Percentiles rank a stretch among this genome's conserved stretches.
Conservation (phyloP, 176 grass and related monocot genomes). For the Bromus sterilis region DNA sequence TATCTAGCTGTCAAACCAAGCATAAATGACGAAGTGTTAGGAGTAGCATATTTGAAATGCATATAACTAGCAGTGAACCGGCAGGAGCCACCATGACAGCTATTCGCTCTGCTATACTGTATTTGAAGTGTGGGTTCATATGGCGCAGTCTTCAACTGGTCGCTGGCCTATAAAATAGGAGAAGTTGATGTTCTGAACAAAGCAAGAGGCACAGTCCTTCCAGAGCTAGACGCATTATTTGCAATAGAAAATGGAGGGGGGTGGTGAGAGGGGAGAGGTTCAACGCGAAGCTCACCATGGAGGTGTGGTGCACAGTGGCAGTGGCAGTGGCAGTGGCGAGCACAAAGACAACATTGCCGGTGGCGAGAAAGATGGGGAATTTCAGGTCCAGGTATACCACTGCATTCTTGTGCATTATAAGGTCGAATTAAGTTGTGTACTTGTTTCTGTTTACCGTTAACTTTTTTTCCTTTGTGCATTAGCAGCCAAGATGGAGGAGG, state of each 20-base stretch:
- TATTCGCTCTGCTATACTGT: not conserved
- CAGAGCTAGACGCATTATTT: not conserved
- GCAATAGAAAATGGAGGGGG: not conserved
- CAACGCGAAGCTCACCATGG: constrained; percentile 17
- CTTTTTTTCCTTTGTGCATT: not conserved
- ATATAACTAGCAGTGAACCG: not conserved
- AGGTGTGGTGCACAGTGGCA: constrained; percentile 5
- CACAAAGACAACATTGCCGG: not conserved
- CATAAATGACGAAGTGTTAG: not conserved
- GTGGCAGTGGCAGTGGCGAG: not conserved
- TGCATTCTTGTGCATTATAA: not conserved
- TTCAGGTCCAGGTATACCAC: constrained; percentile 13
- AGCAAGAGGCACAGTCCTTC: constrained; percentile 2
- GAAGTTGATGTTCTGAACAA: not conserved
- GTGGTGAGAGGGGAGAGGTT: constrained; percentile 1
- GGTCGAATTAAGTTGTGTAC: not conserved
- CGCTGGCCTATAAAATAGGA: constrained; percentile 31
- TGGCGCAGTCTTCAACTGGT: not conserved
- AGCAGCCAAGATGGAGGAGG: constrained; percentile 43
- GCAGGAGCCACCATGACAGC: not conserved
- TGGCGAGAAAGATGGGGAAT: not conserved
- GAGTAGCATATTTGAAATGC: constrained; percentile 20
- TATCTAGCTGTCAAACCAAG: too few relatives aligned
- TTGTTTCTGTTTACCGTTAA: not conserved
- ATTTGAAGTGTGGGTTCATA: not conserved